Percentiles rank a stretch among this genome's conserved stretches.
phyloP scores from a whole-genome alignment of 345 rosid genomes.

The Jatropha curcas region DNA sequence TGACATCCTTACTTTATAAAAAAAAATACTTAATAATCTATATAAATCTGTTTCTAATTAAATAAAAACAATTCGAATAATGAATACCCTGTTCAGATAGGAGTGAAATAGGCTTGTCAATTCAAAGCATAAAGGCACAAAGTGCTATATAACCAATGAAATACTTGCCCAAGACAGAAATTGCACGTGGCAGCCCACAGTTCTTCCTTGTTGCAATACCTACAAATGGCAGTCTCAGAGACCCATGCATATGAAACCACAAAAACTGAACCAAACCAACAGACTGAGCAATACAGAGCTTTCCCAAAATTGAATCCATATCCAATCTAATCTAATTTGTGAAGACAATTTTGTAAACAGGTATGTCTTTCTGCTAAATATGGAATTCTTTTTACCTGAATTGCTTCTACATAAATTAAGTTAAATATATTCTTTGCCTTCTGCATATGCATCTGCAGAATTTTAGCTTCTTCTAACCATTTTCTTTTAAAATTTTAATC shows the following conservation, averaged over 20 bases:
- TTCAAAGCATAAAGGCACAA: not conserved
- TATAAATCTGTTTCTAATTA: too few relatives aligned
- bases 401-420: not conserved
- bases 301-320: not conserved
- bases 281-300: too few relatives aligned
- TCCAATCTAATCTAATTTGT: not conserved
- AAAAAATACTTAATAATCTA: too few relatives aligned
- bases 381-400: not conserved
- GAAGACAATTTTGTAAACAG: not conserved
- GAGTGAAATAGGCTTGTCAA: not conserved
- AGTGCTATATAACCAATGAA: not conserved
- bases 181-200: not conserved
- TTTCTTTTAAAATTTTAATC: too few relatives aligned
- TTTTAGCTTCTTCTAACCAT: not conserved
- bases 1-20: too few relatives aligned
- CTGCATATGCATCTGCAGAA: not conserved
- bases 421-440: not conserved
- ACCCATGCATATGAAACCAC: not conserved
- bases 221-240: not conserved
- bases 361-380: not conserved
- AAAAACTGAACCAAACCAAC: not conserved
- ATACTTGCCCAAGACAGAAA: not conserved
- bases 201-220: not conserved
- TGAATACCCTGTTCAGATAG: too few relatives aligned
- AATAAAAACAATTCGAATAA: too few relatives aligned